Percentiles rank a stretch among this genome's conserved stretches.
Conservation (phyloP, 352 stramenopile genomes). For the Phytophthora pini region DNA sequence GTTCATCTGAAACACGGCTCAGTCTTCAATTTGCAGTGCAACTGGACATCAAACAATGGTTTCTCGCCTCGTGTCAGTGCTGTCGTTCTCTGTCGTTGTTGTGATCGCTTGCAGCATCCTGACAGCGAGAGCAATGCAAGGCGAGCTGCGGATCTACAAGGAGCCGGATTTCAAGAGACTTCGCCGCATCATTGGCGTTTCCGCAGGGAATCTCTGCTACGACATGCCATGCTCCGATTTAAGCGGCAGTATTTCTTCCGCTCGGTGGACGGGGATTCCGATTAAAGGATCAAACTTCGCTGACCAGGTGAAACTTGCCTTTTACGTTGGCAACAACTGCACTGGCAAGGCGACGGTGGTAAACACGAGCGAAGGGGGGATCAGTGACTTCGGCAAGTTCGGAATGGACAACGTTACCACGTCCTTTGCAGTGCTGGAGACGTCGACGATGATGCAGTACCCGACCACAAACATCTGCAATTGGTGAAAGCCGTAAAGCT, state of each 20-base stretch:
- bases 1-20: background rate
- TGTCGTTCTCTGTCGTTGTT: conserved; percentile 4
- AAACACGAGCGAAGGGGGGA: conserved; percentile 15
- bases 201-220: conserved; percentile 31
- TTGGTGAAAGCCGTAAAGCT: conserved; percentile 10
- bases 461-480: conserved; percentile 22
- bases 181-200: conserved; percentile 19
- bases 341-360: conserved; percentile 19
- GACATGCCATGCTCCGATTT: conserved; percentile 27
- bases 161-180: conserved; percentile 31
- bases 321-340: conserved; percentile 30
- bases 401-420: conserved; percentile 20
- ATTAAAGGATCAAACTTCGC: conserved; percentile 11
- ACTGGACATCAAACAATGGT: too few species aligned
- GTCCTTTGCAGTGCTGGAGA: conserved; percentile 31
- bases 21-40: conserved; percentile 22
- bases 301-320: conserved; percentile 25
- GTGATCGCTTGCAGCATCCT: background rate
- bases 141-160: conserved; percentile 34
- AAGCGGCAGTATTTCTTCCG: conserved; percentile 19
- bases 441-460: conserved; percentile 19
- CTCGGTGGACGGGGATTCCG: conserved; percentile 22
- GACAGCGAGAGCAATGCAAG: conserved; percentile 12
- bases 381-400: conserved; percentile 18
- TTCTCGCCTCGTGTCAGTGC: too few species aligned